phyloP scores from a whole-genome alignment of 805 yeast species.

The Teunomyces kruisii region DNA sequence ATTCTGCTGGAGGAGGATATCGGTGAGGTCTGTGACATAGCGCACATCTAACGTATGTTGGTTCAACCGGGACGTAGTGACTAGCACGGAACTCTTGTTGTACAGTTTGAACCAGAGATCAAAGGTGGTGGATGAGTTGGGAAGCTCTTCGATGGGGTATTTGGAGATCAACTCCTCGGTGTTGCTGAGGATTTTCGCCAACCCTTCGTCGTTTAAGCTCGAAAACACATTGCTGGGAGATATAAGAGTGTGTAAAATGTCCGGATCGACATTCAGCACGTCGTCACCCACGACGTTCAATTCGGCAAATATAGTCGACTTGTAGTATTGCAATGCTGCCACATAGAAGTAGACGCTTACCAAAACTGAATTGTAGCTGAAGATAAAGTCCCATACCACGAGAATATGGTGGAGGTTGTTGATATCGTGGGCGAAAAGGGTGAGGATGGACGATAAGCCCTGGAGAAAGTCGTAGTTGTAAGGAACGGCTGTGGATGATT shows the following conservation, averaged over 20 bases:
- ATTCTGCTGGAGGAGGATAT: constrained; percentile 22
- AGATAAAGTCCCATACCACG: constrained; percentile 66
- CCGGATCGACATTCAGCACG: constrained; percentile 24
- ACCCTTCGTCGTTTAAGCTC: constrained; percentile 24
- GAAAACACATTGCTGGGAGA: constrained; percentile 33
- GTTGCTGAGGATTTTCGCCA: constrained; percentile 25
- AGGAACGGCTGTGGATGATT: constrained; percentile 20
- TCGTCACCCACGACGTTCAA: no score
- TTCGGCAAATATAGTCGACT: constrained; percentile 38
- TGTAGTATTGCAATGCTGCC: constrained; percentile 48
- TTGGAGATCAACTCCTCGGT: constrained; percentile 25
- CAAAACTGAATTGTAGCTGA: constrained; percentile 55
- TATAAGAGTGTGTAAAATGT: constrained; percentile 33
- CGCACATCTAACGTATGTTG: background rate
- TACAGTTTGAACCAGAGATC: constrained; percentile 35
- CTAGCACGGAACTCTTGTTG: constrained; percentile 32
- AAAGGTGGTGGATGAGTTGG: constrained; percentile 21
- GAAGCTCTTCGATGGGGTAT: constrained; percentile 21
- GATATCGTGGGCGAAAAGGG: constrained; percentile 74
- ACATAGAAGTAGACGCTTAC: constrained; percentile 62
- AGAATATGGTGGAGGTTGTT: constrained; percentile 50
- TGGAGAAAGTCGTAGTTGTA: constrained; percentile 45
- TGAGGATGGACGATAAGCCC: constrained; percentile 74
- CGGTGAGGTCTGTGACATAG: background rate
- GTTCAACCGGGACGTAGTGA: constrained; percentile 29